Conservation (phyloP, 352 stramenopile genomes). For the Salisapilia sapeloensis region DNA sequence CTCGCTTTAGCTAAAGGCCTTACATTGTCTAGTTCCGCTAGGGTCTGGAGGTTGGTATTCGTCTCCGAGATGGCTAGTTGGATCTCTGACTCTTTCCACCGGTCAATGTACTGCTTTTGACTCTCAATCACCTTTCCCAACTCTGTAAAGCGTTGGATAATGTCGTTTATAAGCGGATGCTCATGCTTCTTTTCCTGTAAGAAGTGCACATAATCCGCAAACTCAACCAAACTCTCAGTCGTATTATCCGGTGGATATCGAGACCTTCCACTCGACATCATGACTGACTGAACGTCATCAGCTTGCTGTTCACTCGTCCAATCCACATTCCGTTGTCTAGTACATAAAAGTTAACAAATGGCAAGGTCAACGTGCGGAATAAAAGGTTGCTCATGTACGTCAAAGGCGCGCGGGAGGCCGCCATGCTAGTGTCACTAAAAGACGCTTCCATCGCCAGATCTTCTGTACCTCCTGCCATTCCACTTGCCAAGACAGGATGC, state of each 20-base stretch:
- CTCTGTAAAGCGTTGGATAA: conserved; percentile 61
- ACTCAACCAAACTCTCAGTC: conserved; percentile 61
- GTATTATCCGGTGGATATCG: conserved; percentile 56
- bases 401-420: too few species aligned
- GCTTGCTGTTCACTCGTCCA: too few species aligned
- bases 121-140: conserved; percentile 69
- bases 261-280: too few species aligned
- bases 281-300: too few species aligned
- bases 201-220: conserved; percentile 70
- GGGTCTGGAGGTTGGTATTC: conserved; percentile 46
- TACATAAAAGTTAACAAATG: too few species aligned
- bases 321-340: too few species aligned
- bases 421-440: too few species aligned
- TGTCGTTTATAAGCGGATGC: conserved; percentile 53
- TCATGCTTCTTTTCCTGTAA: conserved; percentile 64
- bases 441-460: too few species aligned
- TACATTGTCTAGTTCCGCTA: conserved; percentile 31
- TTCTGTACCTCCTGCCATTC: too few species aligned
- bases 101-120: conserved; percentile 71
- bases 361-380: too few species aligned
- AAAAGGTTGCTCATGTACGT: too few species aligned
- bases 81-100: conserved; percentile 59
- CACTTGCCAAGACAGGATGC: too few species aligned
- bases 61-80: conserved; percentile 57
- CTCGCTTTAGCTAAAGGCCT: not conserved